Conservation (phyloP, 2,329 filamentous ascomycete species). For the Apiospora kogelbergensis region DNA sequence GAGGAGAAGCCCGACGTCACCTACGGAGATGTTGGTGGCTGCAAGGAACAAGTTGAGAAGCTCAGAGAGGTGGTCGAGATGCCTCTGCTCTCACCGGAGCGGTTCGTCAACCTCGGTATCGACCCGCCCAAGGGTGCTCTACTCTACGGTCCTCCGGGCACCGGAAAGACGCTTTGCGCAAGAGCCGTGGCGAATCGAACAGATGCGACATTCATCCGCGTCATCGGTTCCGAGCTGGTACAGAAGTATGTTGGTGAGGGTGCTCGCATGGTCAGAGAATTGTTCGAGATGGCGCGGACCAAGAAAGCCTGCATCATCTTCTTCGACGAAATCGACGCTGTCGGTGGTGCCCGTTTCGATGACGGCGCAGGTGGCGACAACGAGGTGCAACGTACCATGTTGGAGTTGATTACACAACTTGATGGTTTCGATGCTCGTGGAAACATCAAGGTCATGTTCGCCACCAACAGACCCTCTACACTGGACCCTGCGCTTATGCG, state of each 20-base stretch:
- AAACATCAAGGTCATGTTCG: conserved; percentile 99
- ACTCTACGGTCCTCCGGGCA: conserved; percentile 94
- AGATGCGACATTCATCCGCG: conserved; percentile 96
- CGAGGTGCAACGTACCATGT: conserved; percentile 96
- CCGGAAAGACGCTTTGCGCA: conserved; percentile 98
- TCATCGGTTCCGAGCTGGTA: conserved; percentile 95
- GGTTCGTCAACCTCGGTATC: conserved; percentile 98
- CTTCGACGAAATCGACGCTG: conserved; percentile 97
- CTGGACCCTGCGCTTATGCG: conserved; percentile 96
- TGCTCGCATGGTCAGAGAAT: conserved; percentile 95
- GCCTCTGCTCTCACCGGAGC: conserved; percentile 92
- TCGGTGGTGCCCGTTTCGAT: conserved; percentile 93
- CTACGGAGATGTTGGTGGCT: conserved; percentile 97
- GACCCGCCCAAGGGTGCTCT: conserved; percentile 97
- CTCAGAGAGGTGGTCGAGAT: conserved; percentile 98
- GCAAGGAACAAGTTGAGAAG: conserved; percentile 99
- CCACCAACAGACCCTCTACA: conserved; percentile 93
- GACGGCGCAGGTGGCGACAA: conserved; percentile 97
- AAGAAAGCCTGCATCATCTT: conserved; percentile 99
- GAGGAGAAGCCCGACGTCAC: conserved; percentile 99
- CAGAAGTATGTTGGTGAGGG: conserved; percentile 99
- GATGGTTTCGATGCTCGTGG: conserved; percentile 95
- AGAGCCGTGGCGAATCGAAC: conserved; percentile 97
- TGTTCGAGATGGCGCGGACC: conserved; percentile 98
- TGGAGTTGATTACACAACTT: conserved; percentile 95